Evolutionary conservation across 177 flowering plant species (phyloP), one percentile per base, ranked within the genome.

Genomic region (Vitis hybrid): DNA sequence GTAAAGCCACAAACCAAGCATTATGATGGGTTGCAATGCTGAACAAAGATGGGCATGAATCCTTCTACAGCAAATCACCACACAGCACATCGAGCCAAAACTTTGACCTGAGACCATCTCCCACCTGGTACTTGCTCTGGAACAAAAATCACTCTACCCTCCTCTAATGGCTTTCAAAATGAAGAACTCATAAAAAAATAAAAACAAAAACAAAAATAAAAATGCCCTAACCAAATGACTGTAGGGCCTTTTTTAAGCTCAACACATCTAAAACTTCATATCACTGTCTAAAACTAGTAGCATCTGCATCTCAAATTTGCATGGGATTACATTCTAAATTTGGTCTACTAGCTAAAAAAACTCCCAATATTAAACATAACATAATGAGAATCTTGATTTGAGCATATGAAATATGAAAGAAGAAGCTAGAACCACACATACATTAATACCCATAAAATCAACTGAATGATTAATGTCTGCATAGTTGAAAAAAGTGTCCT

Each of bases 401-500:
- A 54, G 6, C 1, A 54, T 13, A 13, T 9, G 11, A 62, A 50
- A 60, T 27, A 19, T 16, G n/a, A 27, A 21, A 35, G 3, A 14
- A 13, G 19, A 40, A 51, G 12, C 19, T 16, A 32, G 27, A 32
- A 56, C 5, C 27, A 59, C 11, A 57, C 56, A 51, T 16, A 49
- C 72, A 65, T 32, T 18, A 52, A 65, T 56, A 56, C 4, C 52
- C 16, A 63, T 11, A 40, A 51, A 16, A 67, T 77, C 74, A 69
- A 55, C 57, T 59, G 69, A 58, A 72, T 75, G 71, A 48, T 70
- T 70, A 40, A 66, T 52, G 52, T 72, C 67, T 51, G 68, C 77
- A 70, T 74, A 67, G 56, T 58, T 57, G 70, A 71, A 74, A 65
- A 16, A n/a, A 19, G 19, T 18, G 56, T 81, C 80, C 40, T 79